These are phyloP conservation scores for Pichia sp. DNA, from an alignment of 1,139 yeast genomes.

Conservation along the genomic window DNA sequence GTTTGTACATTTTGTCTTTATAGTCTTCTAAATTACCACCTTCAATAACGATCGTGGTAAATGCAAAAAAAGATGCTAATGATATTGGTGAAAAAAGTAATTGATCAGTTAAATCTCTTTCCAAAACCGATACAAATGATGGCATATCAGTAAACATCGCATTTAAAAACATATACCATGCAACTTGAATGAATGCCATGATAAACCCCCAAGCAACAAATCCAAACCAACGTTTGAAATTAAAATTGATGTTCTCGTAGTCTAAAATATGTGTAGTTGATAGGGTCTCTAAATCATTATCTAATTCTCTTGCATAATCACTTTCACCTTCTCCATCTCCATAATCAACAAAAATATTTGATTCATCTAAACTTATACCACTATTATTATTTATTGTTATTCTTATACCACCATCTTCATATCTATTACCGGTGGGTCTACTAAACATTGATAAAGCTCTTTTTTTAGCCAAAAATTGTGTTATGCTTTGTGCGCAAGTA, in stretches of 20 bases:
- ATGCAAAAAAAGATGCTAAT: conserved; percentile 71
- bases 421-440: not conserved
- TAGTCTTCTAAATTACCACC: conserved; percentile 64
- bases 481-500: conserved; percentile 72
- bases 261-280: not conserved
- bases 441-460: not conserved
- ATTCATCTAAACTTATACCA: not conserved
- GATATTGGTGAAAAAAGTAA: conserved; percentile 83
- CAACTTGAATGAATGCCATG: conserved; percentile 76
- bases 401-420: not conserved
- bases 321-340: conserved; percentile 28
- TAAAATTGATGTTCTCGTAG: conserved; percentile 34
- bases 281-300: not conserved
- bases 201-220: conserved; percentile 85
- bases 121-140: conserved; percentile 70
- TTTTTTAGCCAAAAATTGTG: conserved; percentile 18
- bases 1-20: conserved; percentile 51
- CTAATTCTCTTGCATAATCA: conserved; percentile 2
- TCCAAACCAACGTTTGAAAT: conserved; percentile 66
- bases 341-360: conserved; percentile 28
- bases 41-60: conserved; percentile 78
- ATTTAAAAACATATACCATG: conserved; percentile 84
- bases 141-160: conserved; percentile 74
- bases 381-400: conserved; percentile 1
- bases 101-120: conserved; percentile 87